Conservation (phyloP, 2,329 filamentous ascomycete species). For the Sphaerulina vaccinii region DNA sequence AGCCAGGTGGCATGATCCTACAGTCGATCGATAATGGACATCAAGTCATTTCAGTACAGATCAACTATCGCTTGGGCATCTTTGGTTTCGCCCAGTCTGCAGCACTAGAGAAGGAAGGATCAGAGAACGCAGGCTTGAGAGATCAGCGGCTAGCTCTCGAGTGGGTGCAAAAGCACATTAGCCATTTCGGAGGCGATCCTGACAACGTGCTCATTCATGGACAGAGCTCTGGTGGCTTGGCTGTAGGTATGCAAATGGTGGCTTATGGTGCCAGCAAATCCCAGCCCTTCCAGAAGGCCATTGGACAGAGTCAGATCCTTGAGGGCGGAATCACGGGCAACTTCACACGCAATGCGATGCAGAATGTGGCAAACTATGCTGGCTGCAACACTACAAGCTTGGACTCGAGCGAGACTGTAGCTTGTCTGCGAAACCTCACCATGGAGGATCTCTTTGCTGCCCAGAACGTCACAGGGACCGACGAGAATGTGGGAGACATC, state of each 20-base stretch:
- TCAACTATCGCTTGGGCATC: constrained; percentile 38
- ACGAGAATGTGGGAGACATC: constrained; percentile 47
- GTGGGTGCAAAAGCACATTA: constrained; percentile 62
- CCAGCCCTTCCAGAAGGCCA: constrained; percentile 48
- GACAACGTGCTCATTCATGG: constrained; percentile 43
- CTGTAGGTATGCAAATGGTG: constrained; percentile 46
- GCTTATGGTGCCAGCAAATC: constrained; percentile 48
- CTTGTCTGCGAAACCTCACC: constrained; percentile 48
- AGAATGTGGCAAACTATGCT: constrained; percentile 43
- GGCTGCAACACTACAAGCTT: constrained; percentile 44
- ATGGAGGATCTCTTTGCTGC: constrained; percentile 47
- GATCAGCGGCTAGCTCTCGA: constrained; percentile 60
- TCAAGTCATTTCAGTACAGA: constrained; percentile 38
- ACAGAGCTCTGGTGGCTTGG: constrained; percentile 39
- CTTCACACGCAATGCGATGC: constrained; percentile 51
- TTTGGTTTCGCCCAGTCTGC: constrained; percentile 42
- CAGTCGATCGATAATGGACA: constrained; percentile 47
- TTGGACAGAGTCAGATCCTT: constrained; percentile 50
- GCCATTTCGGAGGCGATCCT: constrained; percentile 59
- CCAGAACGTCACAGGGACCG: constrained; percentile 47
- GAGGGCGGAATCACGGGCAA: constrained; percentile 51
- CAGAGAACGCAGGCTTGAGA: constrained; percentile 46
- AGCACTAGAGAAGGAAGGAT: constrained; percentile 35
- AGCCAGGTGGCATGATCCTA: constrained; percentile 49
- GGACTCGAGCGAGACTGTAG: constrained; percentile 46